Base-by-base conservation (phyloP, 2,329 filamentous ascomycete species). In the Aspergillus intermedius region DNA sequence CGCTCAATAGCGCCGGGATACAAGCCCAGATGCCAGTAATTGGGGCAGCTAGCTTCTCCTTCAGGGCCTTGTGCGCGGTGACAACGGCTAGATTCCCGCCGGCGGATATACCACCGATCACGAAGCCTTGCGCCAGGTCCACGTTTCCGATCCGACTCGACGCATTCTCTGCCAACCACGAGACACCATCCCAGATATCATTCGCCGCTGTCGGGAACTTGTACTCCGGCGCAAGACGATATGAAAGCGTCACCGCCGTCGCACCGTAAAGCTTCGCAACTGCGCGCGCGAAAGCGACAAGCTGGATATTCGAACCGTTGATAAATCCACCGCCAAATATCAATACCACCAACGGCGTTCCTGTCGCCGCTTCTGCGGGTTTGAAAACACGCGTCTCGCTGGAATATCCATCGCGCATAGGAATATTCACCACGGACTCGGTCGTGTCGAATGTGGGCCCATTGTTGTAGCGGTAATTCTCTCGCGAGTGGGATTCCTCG, bases 21-120 rank as follows among this genome's bases (percentile, higher is more conserved):
- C 64, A 67, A 17, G 76, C 65, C 53, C 72, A 77, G 12, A 71
- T 60, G 0, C 76, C 76, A 0, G 76, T 78, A 12, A 78, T 53
- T 3, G 70, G 67, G 0, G 72, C 71, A 3, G 64, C 64, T 1
- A 76, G 57, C 10, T 63, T 59, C 23, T 74, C 64, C 45, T 75
- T 70, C 1, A 69, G 63, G 1, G 69, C 67, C 1, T 70, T 61
- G 51, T 74, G 73, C 0, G 64, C 65, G 19, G 71, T 52, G 2
- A 64, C 62, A 19, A 71, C 62, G 1, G 70, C 60, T 46, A 76
- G 66, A 51, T 61, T 68, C 1, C 58, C 75, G 8, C 76, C 76
- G 0, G 77, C 74, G 9, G 72, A 76, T 1, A 69, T 67, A 1
- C 77, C 77, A 13, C 74, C 75, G 10, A 77, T 49, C n/a, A 79